These are phyloP conservation scores for Nicotiana tomentosiformis DNA, from an alignment of 257 asterid genomes.

Conservation along the genomic window DNA sequence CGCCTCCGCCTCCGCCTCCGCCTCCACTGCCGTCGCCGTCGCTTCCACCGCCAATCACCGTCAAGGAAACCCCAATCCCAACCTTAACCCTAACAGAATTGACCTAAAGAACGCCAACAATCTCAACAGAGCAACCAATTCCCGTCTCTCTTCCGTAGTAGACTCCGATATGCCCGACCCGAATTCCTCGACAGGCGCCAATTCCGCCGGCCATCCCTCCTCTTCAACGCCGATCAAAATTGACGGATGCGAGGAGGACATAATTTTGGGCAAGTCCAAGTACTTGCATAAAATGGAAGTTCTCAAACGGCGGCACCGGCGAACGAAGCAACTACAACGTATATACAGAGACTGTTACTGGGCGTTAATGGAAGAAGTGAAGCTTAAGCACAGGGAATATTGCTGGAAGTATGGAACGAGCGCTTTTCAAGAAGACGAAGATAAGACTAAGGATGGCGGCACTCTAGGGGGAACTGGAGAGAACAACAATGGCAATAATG, in stretches of 20 bases:
- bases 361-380: conserved; percentile 84
- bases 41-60: neutral
- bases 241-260: conserved; percentile 57
- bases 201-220: conserved; percentile 26
- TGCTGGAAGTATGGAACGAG: conserved; percentile 73
- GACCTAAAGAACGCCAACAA: neutral
- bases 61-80: neutral
- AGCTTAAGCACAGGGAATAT: conserved; percentile 48
- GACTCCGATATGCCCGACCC: conserved; percentile 23
- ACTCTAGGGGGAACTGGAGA: conserved; percentile 13
- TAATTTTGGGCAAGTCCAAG: conserved; percentile 43
- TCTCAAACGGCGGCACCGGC: conserved; percentile 54
- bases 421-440: conserved; percentile 60
- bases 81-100: neutral
- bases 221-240: conserved; percentile 40
- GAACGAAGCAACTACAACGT: conserved; percentile 48
- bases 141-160: neutral
- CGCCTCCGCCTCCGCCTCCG: neutral
- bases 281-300: conserved; percentile 57
- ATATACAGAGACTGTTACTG: conserved; percentile 74
- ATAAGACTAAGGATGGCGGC: conserved; percentile 29
- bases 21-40: neutral
- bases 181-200: neutral
- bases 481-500: neutral
- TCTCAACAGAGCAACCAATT: neutral